Evolutionary conservation across 192 early-diverging fungal species (phyloP).

Genomic region (Physocladia obscura): DNA sequence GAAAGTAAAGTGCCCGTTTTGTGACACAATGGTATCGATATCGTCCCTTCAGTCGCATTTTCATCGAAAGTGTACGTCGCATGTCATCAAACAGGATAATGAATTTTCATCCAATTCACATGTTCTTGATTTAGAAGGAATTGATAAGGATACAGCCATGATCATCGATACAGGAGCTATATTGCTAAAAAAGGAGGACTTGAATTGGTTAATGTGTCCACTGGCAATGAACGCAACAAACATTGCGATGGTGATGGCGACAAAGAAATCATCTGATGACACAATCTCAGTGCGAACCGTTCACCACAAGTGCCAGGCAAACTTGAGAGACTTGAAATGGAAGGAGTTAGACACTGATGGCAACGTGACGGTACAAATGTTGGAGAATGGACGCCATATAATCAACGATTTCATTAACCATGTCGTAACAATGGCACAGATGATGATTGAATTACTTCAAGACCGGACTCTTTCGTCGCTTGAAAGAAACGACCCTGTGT

Average conservation of each 20-base stretch:
- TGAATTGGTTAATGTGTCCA: not conserved
- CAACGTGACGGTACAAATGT: too few relatives aligned
- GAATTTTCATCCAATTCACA: not conserved
- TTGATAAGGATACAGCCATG: not conserved
- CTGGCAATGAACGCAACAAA: not conserved
- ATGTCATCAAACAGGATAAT: not conserved
- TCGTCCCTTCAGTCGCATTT: not conserved
- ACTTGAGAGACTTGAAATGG: too few relatives aligned
- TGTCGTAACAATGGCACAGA: not conserved
- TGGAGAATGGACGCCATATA: too few relatives aligned
- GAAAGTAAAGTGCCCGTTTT: too few relatives aligned
- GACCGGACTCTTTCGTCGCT: not conserved
- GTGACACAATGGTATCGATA: not conserved
- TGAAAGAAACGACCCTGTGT: not conserved
- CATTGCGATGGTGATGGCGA: not conserved
- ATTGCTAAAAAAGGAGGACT: not conserved
- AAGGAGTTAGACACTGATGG: too few relatives aligned
- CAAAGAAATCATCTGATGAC: not conserved
- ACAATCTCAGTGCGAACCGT: not conserved
- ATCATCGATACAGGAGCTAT: not conserved
- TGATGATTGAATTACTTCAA: not conserved
- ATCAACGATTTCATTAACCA: not conserved
- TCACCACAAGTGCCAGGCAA: conserved; percentile 4
- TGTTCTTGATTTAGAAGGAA: not conserved
- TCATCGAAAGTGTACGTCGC: not conserved